Evolutionary conservation across 441 rosid species (phyloP).

Genomic region (Isatis lusitanica): DNA sequence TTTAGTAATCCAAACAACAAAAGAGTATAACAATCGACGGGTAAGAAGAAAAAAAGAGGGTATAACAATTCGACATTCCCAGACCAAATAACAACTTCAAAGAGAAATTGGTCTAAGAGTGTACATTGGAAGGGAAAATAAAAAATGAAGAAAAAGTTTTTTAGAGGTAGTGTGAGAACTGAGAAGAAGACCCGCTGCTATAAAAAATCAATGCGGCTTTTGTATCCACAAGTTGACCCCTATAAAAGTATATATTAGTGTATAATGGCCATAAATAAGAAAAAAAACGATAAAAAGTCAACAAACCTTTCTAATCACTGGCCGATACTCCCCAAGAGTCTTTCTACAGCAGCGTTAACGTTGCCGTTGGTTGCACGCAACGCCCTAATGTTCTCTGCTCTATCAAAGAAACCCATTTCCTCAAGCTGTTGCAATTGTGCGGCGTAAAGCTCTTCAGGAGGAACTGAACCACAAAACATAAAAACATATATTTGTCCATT

Average conservation of each 20-base stretch:
- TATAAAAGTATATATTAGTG: neutral
- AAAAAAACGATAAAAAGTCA: neutral
- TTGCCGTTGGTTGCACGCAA: slow-evolving; percentile 75
- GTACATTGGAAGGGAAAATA: neutral
- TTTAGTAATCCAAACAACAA: no score
- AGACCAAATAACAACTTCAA: neutral
- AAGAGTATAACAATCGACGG: neutral
- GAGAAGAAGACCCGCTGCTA: slow-evolving; percentile 2
- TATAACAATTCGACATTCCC: neutral
- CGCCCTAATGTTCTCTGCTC: slow-evolving; percentile 76
- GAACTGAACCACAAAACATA: slow-evolving; percentile 40
- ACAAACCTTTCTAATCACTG: slow-evolving; percentile 33
- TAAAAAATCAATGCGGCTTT: neutral
- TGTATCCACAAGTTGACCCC: slow-evolving; percentile 14
- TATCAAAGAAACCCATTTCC: slow-evolving; percentile 85
- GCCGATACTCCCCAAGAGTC: slow-evolving; percentile 64
- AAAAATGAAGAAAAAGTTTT: neutral
- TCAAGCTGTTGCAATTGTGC: slow-evolving; percentile 76
- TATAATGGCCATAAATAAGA: neutral
- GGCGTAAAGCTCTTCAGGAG: slow-evolving; percentile 74
- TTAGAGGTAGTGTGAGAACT: neutral
- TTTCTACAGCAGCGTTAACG: slow-evolving; percentile 84
- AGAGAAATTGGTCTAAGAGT: neutral
- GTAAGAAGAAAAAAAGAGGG: neutral
- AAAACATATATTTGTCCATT: neutral